phyloP scores from a whole-genome alignment of 2,329 filamentous ascomycete genomes.

The Fusarium graminum region DNA sequence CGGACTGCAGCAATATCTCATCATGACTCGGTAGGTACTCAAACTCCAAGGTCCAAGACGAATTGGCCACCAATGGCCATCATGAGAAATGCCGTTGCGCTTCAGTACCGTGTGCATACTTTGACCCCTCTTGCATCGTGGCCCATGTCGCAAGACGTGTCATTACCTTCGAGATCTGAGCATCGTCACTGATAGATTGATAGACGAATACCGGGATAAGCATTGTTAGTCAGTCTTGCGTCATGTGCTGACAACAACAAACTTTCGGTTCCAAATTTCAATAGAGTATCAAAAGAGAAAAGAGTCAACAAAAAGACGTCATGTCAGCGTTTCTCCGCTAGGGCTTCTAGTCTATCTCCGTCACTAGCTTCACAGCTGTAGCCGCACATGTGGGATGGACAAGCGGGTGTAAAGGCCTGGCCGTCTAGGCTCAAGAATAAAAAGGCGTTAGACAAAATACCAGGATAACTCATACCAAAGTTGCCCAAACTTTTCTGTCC shows the following conservation, averaged over 20 bases:
- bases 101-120: neutral
- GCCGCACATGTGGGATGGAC: conserved; percentile 15
- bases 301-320: conserved; percentile 42
- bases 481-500: too few relatives aligned
- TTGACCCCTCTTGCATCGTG: conserved; percentile 27
- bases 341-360: conserved; percentile 31
- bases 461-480: too few relatives aligned
- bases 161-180: conserved; percentile 38
- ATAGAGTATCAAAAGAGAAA: conserved; percentile 28
- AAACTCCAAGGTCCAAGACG: conserved; percentile 8
- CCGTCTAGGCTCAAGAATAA: too few relatives aligned
- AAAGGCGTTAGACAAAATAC: too few relatives aligned
- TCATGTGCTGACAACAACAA: conserved; percentile 25
- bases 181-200: conserved; percentile 39
- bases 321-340: conserved; percentile 32
- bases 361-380: conserved; percentile 29
- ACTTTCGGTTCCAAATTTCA: conserved; percentile 14
- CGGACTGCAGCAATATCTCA: conserved; percentile 21
- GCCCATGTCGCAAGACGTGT: conserved; percentile 42
- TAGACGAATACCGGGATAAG: conserved; percentile 28
- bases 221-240: conserved; percentile 36
- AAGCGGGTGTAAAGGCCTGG: too few relatives aligned
- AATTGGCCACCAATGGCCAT: conserved; percentile 13
- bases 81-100: conserved; percentile 5
- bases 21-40: conserved; percentile 38